Evolutionary conservation across 441 rosid species (phyloP).

Genomic region (Gossypium laxum): DNA sequence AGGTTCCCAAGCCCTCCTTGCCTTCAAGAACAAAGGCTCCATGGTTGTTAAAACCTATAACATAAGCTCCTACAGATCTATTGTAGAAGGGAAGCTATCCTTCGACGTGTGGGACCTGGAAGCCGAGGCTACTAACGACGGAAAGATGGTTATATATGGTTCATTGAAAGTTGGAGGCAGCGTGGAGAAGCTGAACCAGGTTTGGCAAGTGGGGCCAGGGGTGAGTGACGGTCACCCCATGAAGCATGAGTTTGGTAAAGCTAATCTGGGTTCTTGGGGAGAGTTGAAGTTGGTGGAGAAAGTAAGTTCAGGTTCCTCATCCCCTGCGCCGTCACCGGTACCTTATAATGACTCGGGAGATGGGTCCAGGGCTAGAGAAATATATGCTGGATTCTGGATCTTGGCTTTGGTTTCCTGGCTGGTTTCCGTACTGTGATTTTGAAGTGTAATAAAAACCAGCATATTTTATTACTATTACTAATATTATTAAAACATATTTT

Average conservation of each 20-base stretch:
- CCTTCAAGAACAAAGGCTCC: conserved; percentile 31
- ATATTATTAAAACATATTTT: too few species aligned
- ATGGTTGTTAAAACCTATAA: conserved; percentile 35
- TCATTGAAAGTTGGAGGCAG: conserved; percentile 42
- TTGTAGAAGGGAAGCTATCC: conserved; percentile 27
- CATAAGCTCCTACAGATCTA: conserved; percentile 22
- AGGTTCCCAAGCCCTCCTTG: conserved; percentile 64
- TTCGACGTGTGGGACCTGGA: conserved; percentile 43
- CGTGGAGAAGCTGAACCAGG: conserved; percentile 41
- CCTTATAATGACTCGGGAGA: conserved; percentile 9
- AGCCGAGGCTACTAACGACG: conserved; percentile 20
- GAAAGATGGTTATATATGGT: conserved; percentile 34
- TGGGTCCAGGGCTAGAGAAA: conserved; percentile 5
- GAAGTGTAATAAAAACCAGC: too few species aligned
- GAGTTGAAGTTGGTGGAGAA: conserved; percentile 22
- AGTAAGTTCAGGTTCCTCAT: neutral
- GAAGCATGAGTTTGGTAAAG: conserved; percentile 23
- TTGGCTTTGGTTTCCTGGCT: conserved; percentile 16
- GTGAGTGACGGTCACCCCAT: conserved; percentile 28
- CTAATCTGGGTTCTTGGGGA: conserved; percentile 21
- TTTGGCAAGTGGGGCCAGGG: conserved; percentile 67
- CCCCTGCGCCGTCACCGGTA: conserved; percentile 11
- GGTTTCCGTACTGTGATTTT: neutral
- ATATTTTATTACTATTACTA: too few species aligned
- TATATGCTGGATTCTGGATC: conserved; percentile 20